These are phyloP conservation scores for Botrytis paeoniae DNA, from an alignment of 2,329 filamentous ascomycete genomes.

Conservation along the genomic window DNA sequence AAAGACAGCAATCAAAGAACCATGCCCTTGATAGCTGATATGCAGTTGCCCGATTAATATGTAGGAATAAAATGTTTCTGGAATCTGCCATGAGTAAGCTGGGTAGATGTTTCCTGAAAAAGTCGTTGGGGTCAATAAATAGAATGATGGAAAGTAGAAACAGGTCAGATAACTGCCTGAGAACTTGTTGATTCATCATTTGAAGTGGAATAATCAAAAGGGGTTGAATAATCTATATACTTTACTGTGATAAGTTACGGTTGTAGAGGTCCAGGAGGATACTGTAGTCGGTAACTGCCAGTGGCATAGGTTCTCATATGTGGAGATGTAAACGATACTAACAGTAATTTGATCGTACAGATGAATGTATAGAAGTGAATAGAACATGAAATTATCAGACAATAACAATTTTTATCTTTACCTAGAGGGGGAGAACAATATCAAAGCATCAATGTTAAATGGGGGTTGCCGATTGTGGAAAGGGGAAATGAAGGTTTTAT, in stretches of 20 bases:
- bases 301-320: not conserved
- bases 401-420: not conserved
- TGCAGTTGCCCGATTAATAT: not conserved
- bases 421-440: not conserved
- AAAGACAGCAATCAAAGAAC: not conserved
- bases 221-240: not conserved
- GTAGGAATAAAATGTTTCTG: not conserved
- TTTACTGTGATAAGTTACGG: not conserved
- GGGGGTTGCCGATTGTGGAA: not conserved
- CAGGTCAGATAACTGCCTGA: not conserved
- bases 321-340: not conserved
- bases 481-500: not conserved
- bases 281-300: not conserved
- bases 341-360: not conserved
- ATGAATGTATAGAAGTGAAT: slow-evolving; percentile 8
- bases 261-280: not conserved
- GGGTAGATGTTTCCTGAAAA: not conserved
- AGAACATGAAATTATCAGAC: not conserved
- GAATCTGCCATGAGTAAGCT: not conserved
- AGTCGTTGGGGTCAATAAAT: not conserved
- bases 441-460: not conserved
- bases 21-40: not conserved
- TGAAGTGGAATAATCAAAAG: not conserved
- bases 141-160: not conserved
- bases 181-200: not conserved